Evolutionary conservation across 1,284 basidiomycete genomes (phyloP), one percentile per base, ranked within the genome.

Genomic region (Cryptococcus hybrid): DNA sequence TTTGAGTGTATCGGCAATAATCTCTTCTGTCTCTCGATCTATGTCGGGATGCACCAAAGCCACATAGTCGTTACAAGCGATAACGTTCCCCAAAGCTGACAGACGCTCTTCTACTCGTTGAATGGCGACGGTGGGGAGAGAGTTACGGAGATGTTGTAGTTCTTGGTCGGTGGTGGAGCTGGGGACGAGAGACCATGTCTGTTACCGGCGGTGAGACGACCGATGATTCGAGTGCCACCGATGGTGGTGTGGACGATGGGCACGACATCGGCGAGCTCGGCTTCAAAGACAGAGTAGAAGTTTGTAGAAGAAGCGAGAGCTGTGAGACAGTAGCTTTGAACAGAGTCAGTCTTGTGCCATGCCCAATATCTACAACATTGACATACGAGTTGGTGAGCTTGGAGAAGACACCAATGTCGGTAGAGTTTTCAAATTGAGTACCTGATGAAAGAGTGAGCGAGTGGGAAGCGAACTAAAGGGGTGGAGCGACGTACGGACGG

Each of bases 11-110:
- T 99, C 96, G 51, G 96, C 95, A 76, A 99, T 97, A 79, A 99
- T 99, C 79, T 99, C 96, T 75, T 99, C 96, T 7, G 96, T 99
- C 80, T 99, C 96, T 57, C 95, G 85, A 80, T 99, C 95, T 61
- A 99, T 83, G 69, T 99, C 96, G 11, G 96, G 96, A 78, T 97
- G 93, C 18, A 96, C 93, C 66, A 97, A 87, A 7, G 93, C 93
- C 64, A 97, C 93, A 72, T 96, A 90, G 82, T 98, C 95, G 78
- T 99, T 99, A 61, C 92, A 96, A 13, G 92, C 92, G 77, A 99
- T 95, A 58, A 99, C 96, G 75, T 99, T 99, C 15, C 95, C 95
- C 34, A 99, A 85, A 0, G 96, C 96, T 13, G 90, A 93, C 60
- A 99, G 82, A 47, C 95, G 86, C 81, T 99, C 95, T 77, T 99